Evolutionary conservation across 176 grass and related monocot genomes (phyloP), one percentile per base, ranked within the genome.

Genomic region (Bromus sterilis): DNA sequence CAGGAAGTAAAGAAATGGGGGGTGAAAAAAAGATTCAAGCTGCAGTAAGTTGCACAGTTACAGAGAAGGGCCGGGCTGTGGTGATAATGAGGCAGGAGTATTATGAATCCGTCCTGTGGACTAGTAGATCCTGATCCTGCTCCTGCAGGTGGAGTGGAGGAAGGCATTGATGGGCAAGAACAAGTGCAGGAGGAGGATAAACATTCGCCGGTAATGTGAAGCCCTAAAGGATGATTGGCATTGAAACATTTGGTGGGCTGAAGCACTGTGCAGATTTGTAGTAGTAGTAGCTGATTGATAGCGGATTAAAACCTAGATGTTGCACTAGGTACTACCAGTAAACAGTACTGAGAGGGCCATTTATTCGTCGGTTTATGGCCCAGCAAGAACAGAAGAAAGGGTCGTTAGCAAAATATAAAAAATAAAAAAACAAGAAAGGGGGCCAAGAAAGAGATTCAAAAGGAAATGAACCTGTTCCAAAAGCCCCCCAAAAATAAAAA

Each of bases 11-110:
- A 65, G 43, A 83, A 51, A 58, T 30, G 7, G 14, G 39, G 39
- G 39, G 36, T 51, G 51, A 76, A 90, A 55, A 69, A 76, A 90
- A 55, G 61, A 1, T 83, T 86, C 53, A 23, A 33, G 4, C 71
- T 51, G 71, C 63, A 7, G 72, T 82, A 89, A 89, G 43, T 89
- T 56, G 56, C 64, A 78, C 72, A 44, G 83, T 73, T 58, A 77
- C 63, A 78, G 20, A 81, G 72, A 61, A 57, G 42, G 42, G 43
- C 7, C 18, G n/a, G n/a, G n/a, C 20, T 73, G 37, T 43, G 25
- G 2, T 71, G 68, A 4, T 78, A 11, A 9, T 35, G 46, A 76
- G 33, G 43, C 25, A 4, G 12, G 6, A 25, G 61, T 82, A 82
- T 55, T 63, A 42, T 18, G 61, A 76, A 76, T 81, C 49, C 21